Evolutionary conservation across 805 yeast genomes (phyloP).

Genomic region (Saccharomycopsis olivae): DNA sequence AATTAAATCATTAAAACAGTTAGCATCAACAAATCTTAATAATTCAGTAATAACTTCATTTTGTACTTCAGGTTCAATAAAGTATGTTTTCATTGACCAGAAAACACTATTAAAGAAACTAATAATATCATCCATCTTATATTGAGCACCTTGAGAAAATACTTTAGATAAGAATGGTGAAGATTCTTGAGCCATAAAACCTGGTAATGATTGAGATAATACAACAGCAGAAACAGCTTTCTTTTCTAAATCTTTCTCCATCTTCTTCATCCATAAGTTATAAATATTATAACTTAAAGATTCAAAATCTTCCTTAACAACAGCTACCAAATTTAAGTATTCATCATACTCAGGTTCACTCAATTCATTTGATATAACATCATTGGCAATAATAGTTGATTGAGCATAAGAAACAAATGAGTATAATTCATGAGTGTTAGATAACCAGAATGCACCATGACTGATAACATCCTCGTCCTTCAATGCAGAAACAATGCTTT

Average conservation of each 20-base stretch:
- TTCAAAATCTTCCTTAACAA: conserved; percentile 90
- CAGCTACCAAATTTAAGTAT: conserved; percentile 78
- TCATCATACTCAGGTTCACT: conserved; percentile 84
- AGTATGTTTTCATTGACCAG: conserved; percentile 88
- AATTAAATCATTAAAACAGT: conserved; percentile 88
- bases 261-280: conserved; percentile 93
- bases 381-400: conserved; percentile 79
- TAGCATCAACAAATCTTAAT: conserved; percentile 78
- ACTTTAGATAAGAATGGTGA: conserved; percentile 75
- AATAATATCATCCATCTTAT: conserved; percentile 90
- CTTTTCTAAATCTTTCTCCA: conserved; percentile 83
- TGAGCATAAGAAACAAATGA: conserved; percentile 94
- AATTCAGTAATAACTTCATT: conserved; percentile 77
- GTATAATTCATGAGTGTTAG: conserved; percentile 90
- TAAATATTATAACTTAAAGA: conserved; percentile 87
- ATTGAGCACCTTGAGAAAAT: conserved; percentile 58
- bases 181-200: conserved; percentile 80
- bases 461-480: conserved; percentile 81
- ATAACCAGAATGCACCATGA: conserved; percentile 95
- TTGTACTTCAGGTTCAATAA: conserved; percentile 75
- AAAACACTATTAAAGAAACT: conserved; percentile 82
- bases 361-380: conserved; percentile 70
- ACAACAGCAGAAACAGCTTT: conserved; percentile 94
- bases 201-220: conserved; percentile 89
- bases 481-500: conserved; percentile 65